phyloP scores from a whole-genome alignment of 352 stramenopile genomes.

The Globisporangium barbulae region DNA sequence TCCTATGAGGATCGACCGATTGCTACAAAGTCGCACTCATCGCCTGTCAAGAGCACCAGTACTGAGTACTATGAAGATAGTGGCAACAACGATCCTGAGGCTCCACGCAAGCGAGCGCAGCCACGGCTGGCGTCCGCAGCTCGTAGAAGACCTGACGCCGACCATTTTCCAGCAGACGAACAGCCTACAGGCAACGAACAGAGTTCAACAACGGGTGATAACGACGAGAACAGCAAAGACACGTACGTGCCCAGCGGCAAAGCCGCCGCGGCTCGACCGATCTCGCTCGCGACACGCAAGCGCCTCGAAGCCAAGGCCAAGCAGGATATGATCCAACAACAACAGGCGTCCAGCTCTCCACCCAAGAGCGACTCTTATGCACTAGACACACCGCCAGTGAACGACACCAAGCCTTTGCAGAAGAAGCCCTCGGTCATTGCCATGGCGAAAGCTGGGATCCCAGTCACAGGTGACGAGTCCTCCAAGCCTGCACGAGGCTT shows the following conservation, averaged over 20 bases:
- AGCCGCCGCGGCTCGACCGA: slow-evolving; percentile 8
- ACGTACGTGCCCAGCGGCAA: slow-evolving; percentile 8
- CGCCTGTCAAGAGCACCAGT: background rate
- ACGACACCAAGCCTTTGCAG: slow-evolving; percentile 1
- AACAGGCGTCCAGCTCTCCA: background rate
- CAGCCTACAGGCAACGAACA: background rate
- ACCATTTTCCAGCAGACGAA: background rate
- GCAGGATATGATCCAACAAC: slow-evolving; percentile 23
- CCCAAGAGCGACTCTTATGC: background rate
- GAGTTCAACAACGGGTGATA: background rate
- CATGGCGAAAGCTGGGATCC: slow-evolving; percentile 1
- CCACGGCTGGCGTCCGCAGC: background rate
- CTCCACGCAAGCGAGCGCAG: slow-evolving; percentile 6
- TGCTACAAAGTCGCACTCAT: slow-evolving; percentile 15
- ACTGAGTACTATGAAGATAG: background rate
- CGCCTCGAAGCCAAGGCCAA: slow-evolving; percentile 63
- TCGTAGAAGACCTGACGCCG: background rate
- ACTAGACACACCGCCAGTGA: background rate
- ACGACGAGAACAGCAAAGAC: slow-evolving; percentile 9
- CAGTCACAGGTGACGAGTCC: background rate
- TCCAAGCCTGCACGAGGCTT: slow-evolving; percentile 11
- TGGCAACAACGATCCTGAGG: slow-evolving; percentile 25
- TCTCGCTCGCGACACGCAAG: slow-evolving; percentile 53
- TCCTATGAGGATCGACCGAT: slow-evolving; percentile 40
- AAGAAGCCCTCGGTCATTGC: slow-evolving; percentile 1